These are phyloP conservation scores for Nelumbo lutea DNA, from an alignment of 164 flowering plant genomes.

Conservation along the genomic window DNA sequence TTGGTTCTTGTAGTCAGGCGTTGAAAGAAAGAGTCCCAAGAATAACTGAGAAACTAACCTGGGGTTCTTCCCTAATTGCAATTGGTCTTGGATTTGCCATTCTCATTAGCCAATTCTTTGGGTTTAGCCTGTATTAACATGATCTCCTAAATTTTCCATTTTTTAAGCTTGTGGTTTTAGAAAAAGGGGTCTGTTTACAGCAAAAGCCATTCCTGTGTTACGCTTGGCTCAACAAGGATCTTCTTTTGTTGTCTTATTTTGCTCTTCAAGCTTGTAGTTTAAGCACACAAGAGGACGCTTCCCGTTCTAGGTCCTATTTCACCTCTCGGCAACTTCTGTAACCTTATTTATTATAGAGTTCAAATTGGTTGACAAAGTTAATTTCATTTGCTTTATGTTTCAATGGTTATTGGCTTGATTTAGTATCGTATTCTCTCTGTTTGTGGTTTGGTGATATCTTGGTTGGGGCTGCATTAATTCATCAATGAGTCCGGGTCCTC, in stretches of 20 bases:
- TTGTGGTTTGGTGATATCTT: no score
- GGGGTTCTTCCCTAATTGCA: slow-evolving; percentile 74
- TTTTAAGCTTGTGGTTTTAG: slow-evolving; percentile 7
- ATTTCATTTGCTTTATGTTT: not conserved
- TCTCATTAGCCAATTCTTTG: slow-evolving; percentile 55
- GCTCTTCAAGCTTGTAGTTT: not conserved
- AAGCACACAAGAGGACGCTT: not conserved
- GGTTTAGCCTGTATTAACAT: slow-evolving; percentile 49
- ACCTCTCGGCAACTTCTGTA: not conserved
- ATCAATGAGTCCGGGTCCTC: no score
- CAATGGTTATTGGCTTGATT: not conserved
- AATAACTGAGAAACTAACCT: slow-evolving; percentile 70
- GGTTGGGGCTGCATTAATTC: no score
- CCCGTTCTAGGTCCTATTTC: not conserved
- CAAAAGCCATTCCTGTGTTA: not conserved
- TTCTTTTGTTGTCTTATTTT: not conserved
- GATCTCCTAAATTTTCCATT: not conserved
- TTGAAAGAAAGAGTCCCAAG: slow-evolving; percentile 61
- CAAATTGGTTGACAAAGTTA: slow-evolving; percentile 1
- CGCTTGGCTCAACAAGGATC: slow-evolving; percentile 6
- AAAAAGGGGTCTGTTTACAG: slow-evolving; percentile 14
- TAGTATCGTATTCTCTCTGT: not conserved
- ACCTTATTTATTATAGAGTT: not conserved
- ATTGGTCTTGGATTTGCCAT: slow-evolving; percentile 65
- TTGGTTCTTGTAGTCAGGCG: slow-evolving; percentile 68